Conservation (phyloP, 2,329 filamentous ascomycete genomes). For the Fusarium temperatum region DNA sequence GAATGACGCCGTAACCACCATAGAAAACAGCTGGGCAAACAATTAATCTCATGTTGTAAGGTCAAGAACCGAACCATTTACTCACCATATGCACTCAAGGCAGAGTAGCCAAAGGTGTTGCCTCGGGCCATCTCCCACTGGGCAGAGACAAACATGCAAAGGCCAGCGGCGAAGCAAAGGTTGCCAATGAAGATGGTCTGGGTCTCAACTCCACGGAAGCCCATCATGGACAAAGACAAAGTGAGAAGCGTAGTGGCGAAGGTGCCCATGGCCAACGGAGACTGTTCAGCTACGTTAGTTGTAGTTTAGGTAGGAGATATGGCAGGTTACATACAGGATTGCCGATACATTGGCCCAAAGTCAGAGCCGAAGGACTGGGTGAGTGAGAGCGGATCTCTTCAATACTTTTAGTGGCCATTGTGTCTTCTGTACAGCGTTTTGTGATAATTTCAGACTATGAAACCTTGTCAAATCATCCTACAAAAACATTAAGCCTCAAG, state of each 20-base stretch:
- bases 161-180: conserved; percentile 42
- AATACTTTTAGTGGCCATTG: conserved; percentile 12
- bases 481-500: not conserved
- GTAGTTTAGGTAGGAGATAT: rapidly evolving
- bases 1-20: conserved; percentile 41
- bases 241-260: conserved; percentile 43
- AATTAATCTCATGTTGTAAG: not conserved
- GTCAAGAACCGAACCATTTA: rapidly evolving
- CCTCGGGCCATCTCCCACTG: conserved; percentile 44
- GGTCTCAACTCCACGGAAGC: conserved; percentile 39
- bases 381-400: conserved; percentile 12
- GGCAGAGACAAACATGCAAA: conserved; percentile 43
- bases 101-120: conserved; percentile 43
- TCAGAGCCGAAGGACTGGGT: not conserved
- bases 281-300: conserved; percentile 1
- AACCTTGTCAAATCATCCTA: not conserved
- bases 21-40: conserved; percentile 37
- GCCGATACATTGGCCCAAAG: not conserved
- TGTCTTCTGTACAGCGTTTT: not conserved
- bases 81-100: conserved; percentile 41
- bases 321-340: conserved; percentile 7
- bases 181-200: conserved; percentile 44
- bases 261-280: conserved; percentile 42
- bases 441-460: not conserved
- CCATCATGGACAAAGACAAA: conserved; percentile 44